Base-by-base conservation (phyloP, 2,329 filamentous ascomycete genomes). In the Phyllosticta citriasiana region DNA sequence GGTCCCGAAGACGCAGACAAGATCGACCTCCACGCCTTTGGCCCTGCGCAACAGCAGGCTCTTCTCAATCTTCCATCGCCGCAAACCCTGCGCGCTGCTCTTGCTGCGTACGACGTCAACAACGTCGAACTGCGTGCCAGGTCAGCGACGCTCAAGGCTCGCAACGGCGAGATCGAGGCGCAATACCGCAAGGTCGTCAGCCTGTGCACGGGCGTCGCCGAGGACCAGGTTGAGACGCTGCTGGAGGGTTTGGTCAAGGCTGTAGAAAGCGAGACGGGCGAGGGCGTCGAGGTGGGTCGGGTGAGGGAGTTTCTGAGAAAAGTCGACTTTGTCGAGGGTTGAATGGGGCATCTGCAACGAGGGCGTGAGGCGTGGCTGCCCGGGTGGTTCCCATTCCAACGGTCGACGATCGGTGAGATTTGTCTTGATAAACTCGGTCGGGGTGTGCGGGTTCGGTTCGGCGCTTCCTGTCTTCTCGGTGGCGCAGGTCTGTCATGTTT, bases 161-260 rank as follows among this genome's bases (percentile, higher is more conserved):
- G 89, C 63, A 93, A 90, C 67, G 87, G 86, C 4, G 91, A 96
- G 59, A 80, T 96, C 3, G 93, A 96, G 69, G 80, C 88, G 66
- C 91, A 94, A 74, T 97, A 97, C 72, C 84, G 91, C 26, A 88
- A 88, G 66, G 89, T 97, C 30, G 91, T 99, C 25, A 86, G 88
- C 59, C 78, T 97, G 12, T 97, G 93, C 71, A 96, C 91, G 0
- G 86, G 85, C 8, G 88, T 92, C 35, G 82, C 84, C 0, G 91
- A 95, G 64, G 80, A 82, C 8, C 84, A 90, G 62, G 88, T 97
- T 14, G 94, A 97, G 67, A 83, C 84, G 62, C 83, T 91, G 57
- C 80, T 97, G 0, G 89, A 91, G 58, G 85, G 86, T 2, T 78
- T 99, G 53, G 84, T 95, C 55, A 85, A 89, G 64, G 94, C 94